Evolutionary conservation across 148 eudicot species (phyloP).

Genomic region (Amaranthus cruentus): DNA sequence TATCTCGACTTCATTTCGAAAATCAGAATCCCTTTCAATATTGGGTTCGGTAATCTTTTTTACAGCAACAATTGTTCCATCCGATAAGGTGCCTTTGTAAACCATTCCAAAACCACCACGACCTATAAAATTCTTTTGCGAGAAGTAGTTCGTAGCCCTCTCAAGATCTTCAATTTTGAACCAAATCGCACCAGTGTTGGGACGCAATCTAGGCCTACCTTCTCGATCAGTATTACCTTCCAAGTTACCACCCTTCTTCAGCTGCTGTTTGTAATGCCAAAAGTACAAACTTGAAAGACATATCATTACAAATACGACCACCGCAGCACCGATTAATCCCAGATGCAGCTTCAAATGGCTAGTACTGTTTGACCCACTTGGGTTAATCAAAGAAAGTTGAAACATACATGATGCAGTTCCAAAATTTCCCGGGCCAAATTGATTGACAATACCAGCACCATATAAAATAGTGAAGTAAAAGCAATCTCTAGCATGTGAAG

Average conservation of each 20-base stretch:
- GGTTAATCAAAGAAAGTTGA: constrained; percentile 27
- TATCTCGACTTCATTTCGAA: constrained; percentile 75
- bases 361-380: constrained; percentile 18
- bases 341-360: constrained; percentile 25
- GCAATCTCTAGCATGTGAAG: constrained; percentile 45
- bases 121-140: constrained; percentile 56
- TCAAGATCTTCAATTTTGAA: constrained; percentile 50
- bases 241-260: constrained; percentile 21
- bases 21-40: constrained; percentile 50
- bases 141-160: constrained; percentile 55
- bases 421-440: constrained; percentile 57
- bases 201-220: constrained; percentile 44
- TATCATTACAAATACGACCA: constrained; percentile 34
- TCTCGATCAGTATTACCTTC: constrained; percentile 33
- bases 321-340: constrained; percentile 45
- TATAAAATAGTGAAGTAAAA: constrained; percentile 54
- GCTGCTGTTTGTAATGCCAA: constrained; percentile 45
- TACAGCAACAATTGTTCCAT: constrained; percentile 54
- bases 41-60: constrained; percentile 58
- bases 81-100: constrained; percentile 17
- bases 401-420: constrained; percentile 48
- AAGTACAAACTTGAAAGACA: constrained; percentile 34
- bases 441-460: constrained; percentile 61
- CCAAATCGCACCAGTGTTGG: constrained; percentile 62
- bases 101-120: constrained; percentile 57